Evolutionary conservation across 2,329 filamentous ascomycete species (phyloP), one percentile per base, ranked within the genome.

Genomic region (Colletotrichum lupini): DNA sequence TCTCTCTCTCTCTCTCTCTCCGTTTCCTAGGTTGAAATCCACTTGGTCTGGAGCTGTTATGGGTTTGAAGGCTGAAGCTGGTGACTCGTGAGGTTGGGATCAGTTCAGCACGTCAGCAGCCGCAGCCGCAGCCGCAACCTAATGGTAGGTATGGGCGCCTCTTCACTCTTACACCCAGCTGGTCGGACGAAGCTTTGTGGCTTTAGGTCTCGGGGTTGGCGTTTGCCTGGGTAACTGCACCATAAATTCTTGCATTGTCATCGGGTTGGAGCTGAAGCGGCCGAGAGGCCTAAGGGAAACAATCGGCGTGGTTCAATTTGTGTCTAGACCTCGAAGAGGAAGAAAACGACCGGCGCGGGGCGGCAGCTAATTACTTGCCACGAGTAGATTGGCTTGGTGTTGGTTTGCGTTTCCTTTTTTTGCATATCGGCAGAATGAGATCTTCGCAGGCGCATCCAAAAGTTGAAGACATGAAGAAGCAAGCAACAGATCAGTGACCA

Each of bases 401-500:
- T 37, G 26, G 22, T 72, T 55, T 24, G 22, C 5, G 35, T 42
- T 53, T 35, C 2, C 7, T 26, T 32, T 53, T 72, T 22, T 53
- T 69, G 35, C 28, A 59, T 72, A 67, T 72, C 49, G 65, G 65
- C 69, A 63, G 49, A 60, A 62, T 19, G 49, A 56, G 57, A 67
- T 67, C 42, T 71, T 58, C 55, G 14, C 26, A 52, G 52, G 24
- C 24, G 26, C 30, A 52, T 37, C 5, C 19, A 42, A 42, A 8
- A 32, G 42, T 70, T 42, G 60, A 73, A 73, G 66, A 60, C 52
- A 59, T 60, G 59, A 46, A 73, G 46, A 73, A 73, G 59, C 61
- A 73, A 73, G 57, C 42, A 64, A 72, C 32, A 28, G 8, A 8
- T 16, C 37, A 42, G 37, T 42, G 37, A 42, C 37, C 37, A 22